phyloP scores from a whole-genome alignment of 495 filamentous ascomycete species.

The Lasiosphaeria miniovina region DNA sequence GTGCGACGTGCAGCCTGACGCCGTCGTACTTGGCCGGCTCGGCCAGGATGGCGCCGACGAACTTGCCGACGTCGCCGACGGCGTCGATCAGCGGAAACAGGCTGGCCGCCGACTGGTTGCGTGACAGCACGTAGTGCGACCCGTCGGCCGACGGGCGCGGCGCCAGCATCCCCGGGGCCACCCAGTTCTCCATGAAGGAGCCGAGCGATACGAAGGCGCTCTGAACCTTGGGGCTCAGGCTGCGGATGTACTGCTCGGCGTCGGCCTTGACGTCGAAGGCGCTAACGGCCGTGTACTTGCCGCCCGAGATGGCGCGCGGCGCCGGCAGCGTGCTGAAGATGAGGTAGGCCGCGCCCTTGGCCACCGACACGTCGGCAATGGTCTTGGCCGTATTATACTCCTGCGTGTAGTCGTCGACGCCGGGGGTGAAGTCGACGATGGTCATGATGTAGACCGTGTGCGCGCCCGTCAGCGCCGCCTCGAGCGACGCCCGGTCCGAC shows the following conservation, averaged over 20 bases:
- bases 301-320: conserved; percentile 32
- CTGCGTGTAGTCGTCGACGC: conserved; percentile 40
- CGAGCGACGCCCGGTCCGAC: conserved; percentile 35
- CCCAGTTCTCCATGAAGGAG: conserved; percentile 52
- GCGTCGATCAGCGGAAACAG: conserved; percentile 45
- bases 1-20: conserved; percentile 42
- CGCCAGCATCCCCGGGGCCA: conserved; percentile 25
- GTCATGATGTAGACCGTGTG: conserved; percentile 53
- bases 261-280: conserved; percentile 44
- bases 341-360: conserved; percentile 42
- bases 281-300: conserved; percentile 34
- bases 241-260: conserved; percentile 48
- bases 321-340: conserved; percentile 50
- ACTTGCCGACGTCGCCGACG: conserved; percentile 49
- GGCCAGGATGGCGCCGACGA: conserved; percentile 49
- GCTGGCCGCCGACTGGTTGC: conserved; percentile 27
- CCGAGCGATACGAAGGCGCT: conserved; percentile 45
- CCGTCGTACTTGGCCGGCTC: conserved; percentile 51
- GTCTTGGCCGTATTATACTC: conserved; percentile 44
- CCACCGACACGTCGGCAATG: conserved; percentile 47
- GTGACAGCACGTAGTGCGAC: conserved; percentile 28
- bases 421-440: conserved; percentile 20
- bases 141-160: conserved; percentile 29
- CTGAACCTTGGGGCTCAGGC: conserved; percentile 29
- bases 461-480: conserved; percentile 39